Evolutionary conservation across 495 filamentous ascomycete species (phyloP).

Genomic region (Penicillium pancosmium): DNA sequence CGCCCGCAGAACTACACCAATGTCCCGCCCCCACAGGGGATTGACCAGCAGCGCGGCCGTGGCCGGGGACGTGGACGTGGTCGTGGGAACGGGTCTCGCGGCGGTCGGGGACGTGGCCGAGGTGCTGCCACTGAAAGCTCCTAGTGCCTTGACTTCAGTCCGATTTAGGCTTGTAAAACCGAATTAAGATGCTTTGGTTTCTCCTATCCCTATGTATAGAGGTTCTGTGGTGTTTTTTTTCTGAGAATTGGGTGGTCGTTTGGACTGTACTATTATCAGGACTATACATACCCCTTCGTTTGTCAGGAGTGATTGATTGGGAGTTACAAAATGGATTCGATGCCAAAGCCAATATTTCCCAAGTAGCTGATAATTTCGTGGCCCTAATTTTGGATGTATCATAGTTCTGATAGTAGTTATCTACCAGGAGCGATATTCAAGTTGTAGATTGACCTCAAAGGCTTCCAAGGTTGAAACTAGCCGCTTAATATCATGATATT

Average conservation of each 20-base stretch:
- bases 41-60: conserved; percentile 63
- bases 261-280: conserved; percentile 2
- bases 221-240: neutral
- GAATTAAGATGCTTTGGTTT: neutral
- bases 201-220: neutral
- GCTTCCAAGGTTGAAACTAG: no score
- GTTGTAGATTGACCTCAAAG: no score
- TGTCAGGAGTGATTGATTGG: neutral
- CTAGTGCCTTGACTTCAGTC: conserved; percentile 9
- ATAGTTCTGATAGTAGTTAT: no score
- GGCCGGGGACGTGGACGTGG: conserved; percentile 50
- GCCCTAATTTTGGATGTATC: no score
- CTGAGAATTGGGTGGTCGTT: neutral
- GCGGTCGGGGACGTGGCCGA: conserved; percentile 17
- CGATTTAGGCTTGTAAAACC: neutral
- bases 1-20: conserved; percentile 65
- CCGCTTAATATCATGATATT: no score
- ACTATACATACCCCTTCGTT: neutral
- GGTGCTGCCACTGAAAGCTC: conserved; percentile 18
- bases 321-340: neutral
- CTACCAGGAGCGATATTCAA: no score
- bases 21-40: conserved; percentile 75
- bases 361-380: neutral
- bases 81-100: conserved; percentile 10
- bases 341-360: neutral